A percentile compares a stretch with the other conserved stretches of the same genome.
Conservation (phyloP, 371 early-diverging fungal species). For the Rhizomucor pusillus region DNA sequence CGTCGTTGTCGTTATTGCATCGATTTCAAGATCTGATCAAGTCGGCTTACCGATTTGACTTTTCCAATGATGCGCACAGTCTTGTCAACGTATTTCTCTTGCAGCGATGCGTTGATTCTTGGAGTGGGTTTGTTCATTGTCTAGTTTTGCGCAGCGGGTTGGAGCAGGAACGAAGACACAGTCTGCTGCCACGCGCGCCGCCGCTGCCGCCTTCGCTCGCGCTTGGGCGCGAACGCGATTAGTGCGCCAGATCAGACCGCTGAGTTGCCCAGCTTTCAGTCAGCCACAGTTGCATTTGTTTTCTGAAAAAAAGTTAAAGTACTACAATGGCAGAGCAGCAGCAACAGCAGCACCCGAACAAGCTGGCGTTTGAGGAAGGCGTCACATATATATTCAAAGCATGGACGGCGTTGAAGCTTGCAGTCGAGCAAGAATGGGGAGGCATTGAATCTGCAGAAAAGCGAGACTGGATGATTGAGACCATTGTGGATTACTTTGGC, state of each 20-base stretch:
- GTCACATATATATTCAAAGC: conserved; percentile 52
- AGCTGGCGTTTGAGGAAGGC: conserved; percentile 62
- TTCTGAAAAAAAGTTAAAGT: neutral
- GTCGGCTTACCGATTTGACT: conserved; percentile 52
- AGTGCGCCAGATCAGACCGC: no score
- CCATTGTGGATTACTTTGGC: conserved; percentile 68
- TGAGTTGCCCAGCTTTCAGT: neutral
- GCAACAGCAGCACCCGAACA: conserved; percentile 64
- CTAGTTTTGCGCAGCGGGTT: neutral
- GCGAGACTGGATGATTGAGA: conserved; percentile 72
- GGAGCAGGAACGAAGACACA: conserved; percentile 1
- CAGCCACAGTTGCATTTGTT: neutral
- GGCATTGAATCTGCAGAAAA: conserved; percentile 73
- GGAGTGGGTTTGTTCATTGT: conserved; percentile 66
- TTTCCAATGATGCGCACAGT: conserved; percentile 58
- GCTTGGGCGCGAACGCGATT: no score
- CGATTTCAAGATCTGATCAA: no score
- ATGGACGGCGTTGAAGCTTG: conserved; percentile 79
- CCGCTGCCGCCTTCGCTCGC: no score
- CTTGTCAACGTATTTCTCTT: conserved; percentile 50
- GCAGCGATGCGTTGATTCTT: conserved; percentile 56
- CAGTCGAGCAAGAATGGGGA: conserved; percentile 82
- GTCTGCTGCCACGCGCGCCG: no score
- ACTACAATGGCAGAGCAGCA: conserved; percentile 9
- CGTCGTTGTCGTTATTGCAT: no score